Percentiles rank a stretch among this genome's conserved stretches.
phyloP scores from a whole-genome alignment of 2,329 filamentous ascomycete genomes.

The Cladophialophora carrionii region DNA sequence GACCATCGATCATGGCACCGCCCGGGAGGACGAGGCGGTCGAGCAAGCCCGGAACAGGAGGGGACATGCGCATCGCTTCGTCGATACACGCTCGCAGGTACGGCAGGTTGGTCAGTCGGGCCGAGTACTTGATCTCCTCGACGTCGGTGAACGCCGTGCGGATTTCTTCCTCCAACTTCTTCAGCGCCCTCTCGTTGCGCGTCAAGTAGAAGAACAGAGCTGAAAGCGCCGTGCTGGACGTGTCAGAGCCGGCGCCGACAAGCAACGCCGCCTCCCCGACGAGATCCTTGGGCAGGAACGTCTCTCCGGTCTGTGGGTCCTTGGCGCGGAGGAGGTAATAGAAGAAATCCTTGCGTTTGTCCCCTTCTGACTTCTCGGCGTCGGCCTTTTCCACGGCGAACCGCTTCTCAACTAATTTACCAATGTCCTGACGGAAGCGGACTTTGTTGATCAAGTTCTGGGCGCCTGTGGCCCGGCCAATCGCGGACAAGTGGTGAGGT shows the following conservation, averaged over 20 bases:
- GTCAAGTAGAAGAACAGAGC: slow-evolving; percentile 48
- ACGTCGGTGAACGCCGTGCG: slow-evolving; percentile 43
- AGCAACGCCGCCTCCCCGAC: slow-evolving; percentile 28
- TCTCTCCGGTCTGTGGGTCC: slow-evolving; percentile 51
- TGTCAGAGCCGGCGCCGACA: slow-evolving; percentile 45
- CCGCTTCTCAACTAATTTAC: slow-evolving; percentile 41
- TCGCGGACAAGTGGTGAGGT: neutral
- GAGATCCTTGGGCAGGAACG: slow-evolving; percentile 24
- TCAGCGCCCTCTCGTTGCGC: slow-evolving; percentile 41
- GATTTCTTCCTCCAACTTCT: slow-evolving; percentile 43
- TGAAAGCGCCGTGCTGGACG: slow-evolving; percentile 46
- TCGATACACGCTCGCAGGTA: slow-evolving; percentile 53
- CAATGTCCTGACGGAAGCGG: slow-evolving; percentile 18
- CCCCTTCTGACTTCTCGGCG: slow-evolving; percentile 44
- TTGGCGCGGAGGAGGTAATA: slow-evolving; percentile 53
- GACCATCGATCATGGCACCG: slow-evolving; percentile 43
- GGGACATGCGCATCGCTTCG: slow-evolving; percentile 44
- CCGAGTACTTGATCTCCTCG: slow-evolving; percentile 45
- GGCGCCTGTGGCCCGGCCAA: slow-evolving; percentile 9
- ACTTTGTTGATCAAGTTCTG: slow-evolving; percentile 19
- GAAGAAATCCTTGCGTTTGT: slow-evolving; percentile 52
- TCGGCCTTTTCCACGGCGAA: slow-evolving; percentile 40
- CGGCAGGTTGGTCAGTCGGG: slow-evolving; percentile 42
- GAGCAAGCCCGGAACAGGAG: slow-evolving; percentile 40
- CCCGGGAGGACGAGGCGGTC: slow-evolving; percentile 41